Percentiles rank a stretch among this genome's conserved stretches.
Evolutionary conservation across 2,329 filamentous ascomycete species (phyloP).

Genomic region (Orbilia blumenaviensis): DNA sequence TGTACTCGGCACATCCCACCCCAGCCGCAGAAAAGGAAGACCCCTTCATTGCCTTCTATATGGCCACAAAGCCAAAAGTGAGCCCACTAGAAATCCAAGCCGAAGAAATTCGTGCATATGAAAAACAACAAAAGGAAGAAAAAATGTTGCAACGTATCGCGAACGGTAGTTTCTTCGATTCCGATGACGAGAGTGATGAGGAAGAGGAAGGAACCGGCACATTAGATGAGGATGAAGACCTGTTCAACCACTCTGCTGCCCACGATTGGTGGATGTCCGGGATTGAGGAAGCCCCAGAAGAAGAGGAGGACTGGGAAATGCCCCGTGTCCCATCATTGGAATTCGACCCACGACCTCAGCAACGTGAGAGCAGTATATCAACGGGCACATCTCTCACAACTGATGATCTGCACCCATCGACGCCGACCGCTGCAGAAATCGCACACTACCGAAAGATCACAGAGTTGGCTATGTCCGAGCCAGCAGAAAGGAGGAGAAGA

Average conservation of each 20-base stretch:
- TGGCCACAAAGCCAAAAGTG: conserved; percentile 34
- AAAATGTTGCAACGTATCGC: conserved; percentile 21
- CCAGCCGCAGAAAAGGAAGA: conserved; percentile 18
- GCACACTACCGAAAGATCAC: conserved; percentile 37
- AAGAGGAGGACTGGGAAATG: conserved; percentile 33
- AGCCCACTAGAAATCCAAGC: conserved; percentile 11
- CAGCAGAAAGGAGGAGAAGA: conserved; percentile 21
- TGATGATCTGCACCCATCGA: conserved; percentile 26
- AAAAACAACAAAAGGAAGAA: conserved; percentile 37
- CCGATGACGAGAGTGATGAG: conserved; percentile 8
- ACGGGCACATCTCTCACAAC: conserved; percentile 28
- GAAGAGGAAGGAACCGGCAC: background rate
- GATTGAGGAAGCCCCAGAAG: conserved; percentile 33
- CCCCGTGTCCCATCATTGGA: conserved; percentile 50
- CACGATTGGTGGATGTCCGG: conserved; percentile 46
- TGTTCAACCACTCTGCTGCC: conserved; percentile 13
- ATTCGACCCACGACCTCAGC: conserved; percentile 12
- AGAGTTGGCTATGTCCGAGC: conserved; percentile 21
- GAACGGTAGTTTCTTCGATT: conserved; percentile 44
- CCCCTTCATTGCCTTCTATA: conserved; percentile 39
- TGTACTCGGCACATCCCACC: conserved; percentile 1
- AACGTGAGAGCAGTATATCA: conserved; percentile 41
- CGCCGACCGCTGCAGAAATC: conserved; percentile 33
- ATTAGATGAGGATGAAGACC: conserved; percentile 1
- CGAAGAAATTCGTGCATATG: conserved; percentile 1